A percentile compares a stretch with the other conserved stretches of the same genome.
phyloP scores from a whole-genome alignment of 805 yeast species.

The Pichia occidentalis region DNA sequence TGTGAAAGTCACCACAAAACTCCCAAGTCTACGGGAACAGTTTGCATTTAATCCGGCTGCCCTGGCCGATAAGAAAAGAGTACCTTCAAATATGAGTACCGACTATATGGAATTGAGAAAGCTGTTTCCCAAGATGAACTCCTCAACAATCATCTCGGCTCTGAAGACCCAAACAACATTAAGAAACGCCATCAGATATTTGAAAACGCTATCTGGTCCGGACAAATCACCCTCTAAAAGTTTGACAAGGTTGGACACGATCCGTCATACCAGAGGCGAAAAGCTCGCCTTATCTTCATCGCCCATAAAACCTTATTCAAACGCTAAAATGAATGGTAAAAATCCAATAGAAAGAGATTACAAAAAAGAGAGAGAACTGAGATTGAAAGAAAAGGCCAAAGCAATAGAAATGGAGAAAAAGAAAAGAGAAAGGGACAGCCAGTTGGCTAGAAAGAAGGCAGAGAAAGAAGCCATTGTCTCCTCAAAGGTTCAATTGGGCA shows the following conservation, averaged over 20 bases:
- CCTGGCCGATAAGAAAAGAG: background rate
- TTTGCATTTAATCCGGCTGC: slow-evolving; percentile 31
- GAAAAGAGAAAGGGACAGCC: slow-evolving; percentile 2
- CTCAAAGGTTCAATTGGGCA: slow-evolving; percentile 22
- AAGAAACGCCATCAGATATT: slow-evolving; percentile 27
- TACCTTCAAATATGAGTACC: slow-evolving; percentile 22
- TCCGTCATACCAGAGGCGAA: slow-evolving; percentile 7
- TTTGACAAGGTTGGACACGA: slow-evolving; percentile 9
- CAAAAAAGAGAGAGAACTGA: background rate
- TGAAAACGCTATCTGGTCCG: slow-evolving; percentile 21
- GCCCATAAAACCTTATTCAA: slow-evolving; percentile 14
- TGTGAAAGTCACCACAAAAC: slow-evolving; percentile 19
- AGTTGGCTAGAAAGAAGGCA: slow-evolving; percentile 12
- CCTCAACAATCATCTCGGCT: slow-evolving; percentile 26
- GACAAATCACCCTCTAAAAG: background rate
- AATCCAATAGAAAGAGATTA: too few species aligned
- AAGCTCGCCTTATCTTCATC: slow-evolving; percentile 14
- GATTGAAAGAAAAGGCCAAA: slow-evolving; percentile 9
- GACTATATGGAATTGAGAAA: slow-evolving; percentile 28
- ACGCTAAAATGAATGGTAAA: background rate
- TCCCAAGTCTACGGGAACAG: slow-evolving; percentile 34
- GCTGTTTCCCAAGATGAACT: slow-evolving; percentile 28
- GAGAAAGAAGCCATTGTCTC: slow-evolving; percentile 21
- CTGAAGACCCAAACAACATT: slow-evolving; percentile 28
- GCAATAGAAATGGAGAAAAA: slow-evolving; percentile 1